Evolutionary conservation across 495 filamentous ascomycete genomes (phyloP).

Genomic region (Neurospora sp.): DNA sequence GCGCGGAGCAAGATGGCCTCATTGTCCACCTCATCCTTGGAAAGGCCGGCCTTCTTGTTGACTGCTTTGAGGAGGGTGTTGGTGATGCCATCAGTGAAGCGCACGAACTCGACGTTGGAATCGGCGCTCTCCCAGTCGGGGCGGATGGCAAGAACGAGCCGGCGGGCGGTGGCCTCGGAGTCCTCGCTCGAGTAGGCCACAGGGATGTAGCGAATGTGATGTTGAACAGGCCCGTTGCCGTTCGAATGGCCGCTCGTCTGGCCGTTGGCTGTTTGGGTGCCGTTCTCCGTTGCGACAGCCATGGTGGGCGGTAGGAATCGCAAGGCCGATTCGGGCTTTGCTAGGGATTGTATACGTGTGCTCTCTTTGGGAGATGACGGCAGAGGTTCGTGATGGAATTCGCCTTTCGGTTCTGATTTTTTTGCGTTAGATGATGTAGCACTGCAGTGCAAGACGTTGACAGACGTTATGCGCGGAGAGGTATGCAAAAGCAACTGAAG

Average conservation of each 20-base stretch:
- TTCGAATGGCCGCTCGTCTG: slow-evolving; percentile 15
- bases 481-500: neutral
- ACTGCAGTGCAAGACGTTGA: neutral
- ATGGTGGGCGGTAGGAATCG: slow-evolving; percentile 7
- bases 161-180: slow-evolving; percentile 63
- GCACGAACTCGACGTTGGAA: slow-evolving; percentile 75
- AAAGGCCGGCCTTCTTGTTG: slow-evolving; percentile 67
- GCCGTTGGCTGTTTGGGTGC: slow-evolving; percentile 1
- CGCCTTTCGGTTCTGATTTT: neutral
- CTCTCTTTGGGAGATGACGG: neutral
- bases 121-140: slow-evolving; percentile 71
- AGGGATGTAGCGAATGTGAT: slow-evolving; percentile 48
- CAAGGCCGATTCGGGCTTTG: neutral
- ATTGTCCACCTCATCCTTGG: slow-evolving; percentile 66
- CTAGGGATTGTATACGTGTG: neutral
- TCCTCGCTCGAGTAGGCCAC: slow-evolving; percentile 67
- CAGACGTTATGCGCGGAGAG: neutral
- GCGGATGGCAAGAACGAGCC: slow-evolving; percentile 66
- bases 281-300: slow-evolving; percentile 18
- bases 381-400: neutral
- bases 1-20: slow-evolving; percentile 87
- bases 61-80: slow-evolving; percentile 89
- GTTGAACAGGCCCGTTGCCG: slow-evolving; percentile 5
- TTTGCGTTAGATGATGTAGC: neutral
- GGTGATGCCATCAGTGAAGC: slow-evolving; percentile 96